A percentile compares a stretch with the other conserved stretches of the same genome.
These are phyloP conservation scores for Dictyostelium purpureum DNA, from an alignment of 78 protist species.

Conservation along the genomic window DNA sequence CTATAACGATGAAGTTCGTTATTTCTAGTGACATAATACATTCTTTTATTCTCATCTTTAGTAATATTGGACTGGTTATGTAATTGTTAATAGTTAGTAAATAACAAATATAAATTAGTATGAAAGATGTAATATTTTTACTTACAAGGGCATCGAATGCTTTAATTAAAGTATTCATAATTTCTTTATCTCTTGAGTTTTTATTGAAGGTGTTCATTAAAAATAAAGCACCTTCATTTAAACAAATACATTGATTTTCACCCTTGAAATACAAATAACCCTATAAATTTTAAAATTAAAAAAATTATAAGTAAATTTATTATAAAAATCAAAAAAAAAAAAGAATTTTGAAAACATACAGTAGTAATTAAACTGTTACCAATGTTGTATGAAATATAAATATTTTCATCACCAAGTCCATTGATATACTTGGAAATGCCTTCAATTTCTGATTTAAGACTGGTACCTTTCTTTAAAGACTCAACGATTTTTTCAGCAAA, in stretches of 20 bases:
- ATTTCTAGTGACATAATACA: constrained; percentile 30
- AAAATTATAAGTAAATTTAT: background rate
- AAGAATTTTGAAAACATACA: background rate
- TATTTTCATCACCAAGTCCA: background rate
- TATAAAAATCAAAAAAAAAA: background rate
- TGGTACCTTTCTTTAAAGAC: too few species aligned
- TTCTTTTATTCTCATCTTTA: constrained; percentile 12
- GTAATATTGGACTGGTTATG: constrained; percentile 4
- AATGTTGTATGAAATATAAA: background rate
- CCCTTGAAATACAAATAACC: too few species aligned
- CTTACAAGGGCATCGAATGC: background rate
- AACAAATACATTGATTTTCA: background rate
- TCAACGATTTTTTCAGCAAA: too few species aligned
- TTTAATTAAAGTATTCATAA: background rate
- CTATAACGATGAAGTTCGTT: background rate
- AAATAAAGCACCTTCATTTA: background rate
- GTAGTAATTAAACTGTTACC: background rate
- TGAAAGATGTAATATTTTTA: background rate
- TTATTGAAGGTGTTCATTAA: background rate
- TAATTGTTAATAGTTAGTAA: background rate
- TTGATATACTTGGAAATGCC: too few species aligned
- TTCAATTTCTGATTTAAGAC: too few species aligned
- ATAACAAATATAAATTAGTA: background rate
- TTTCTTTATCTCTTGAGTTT: background rate
- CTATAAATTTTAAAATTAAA: too few species aligned